Evolutionary conservation across 257 asterid genomes (phyloP), one percentile per base, ranked within the genome.

Genomic region (Solanum corneliomulleri): DNA sequence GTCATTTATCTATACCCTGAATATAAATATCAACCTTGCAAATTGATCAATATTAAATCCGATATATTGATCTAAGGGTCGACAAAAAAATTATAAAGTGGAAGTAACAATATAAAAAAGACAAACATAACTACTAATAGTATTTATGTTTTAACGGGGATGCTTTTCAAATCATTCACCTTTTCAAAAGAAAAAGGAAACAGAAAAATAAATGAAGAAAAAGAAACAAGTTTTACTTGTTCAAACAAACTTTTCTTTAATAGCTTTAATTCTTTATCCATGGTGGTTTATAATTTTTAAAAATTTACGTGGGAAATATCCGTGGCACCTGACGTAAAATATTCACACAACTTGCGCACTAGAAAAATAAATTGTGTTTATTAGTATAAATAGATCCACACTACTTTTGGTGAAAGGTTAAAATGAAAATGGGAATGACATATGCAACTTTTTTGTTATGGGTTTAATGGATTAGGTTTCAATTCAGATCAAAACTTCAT

Each of bases 261-360:
- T 86, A 16, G 66, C 84, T 45, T 69, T 78, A 45, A 45, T 27
- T 78, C 66, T 27, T 86, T 70, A 88, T 87, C 64, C 49, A 18
- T 21, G 77, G 23, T 14, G 85, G 80, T 72, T 56, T 71, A 6
- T 29, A 29, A 49, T 6, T 83, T 86, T 12, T 16, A 29, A 15
- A 78, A 11, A 49, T 33, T 78, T 78, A 78, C 42, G 88, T 85
- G 92, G 88, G 89, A 90, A 91, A 90, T 91, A 89, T 89, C 93
- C 93, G 78, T 89, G 84, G 90, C 91, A 88, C 87, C 75, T 86
- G 52, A 86, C 35, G 58, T 37, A 85, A 52, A 86, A 88, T 52
- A 86, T 27, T 39, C 41, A 12, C 56, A 45, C 69, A 75, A 89
- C 71, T 90, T 88, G 89, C 88, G 90, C 94, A 90, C 89, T 85